Evolutionary conservation across 768 basidiomycete species (phyloP), one percentile per base, ranked within the genome.

Genomic region (Phaeotremella skinneri): DNA sequence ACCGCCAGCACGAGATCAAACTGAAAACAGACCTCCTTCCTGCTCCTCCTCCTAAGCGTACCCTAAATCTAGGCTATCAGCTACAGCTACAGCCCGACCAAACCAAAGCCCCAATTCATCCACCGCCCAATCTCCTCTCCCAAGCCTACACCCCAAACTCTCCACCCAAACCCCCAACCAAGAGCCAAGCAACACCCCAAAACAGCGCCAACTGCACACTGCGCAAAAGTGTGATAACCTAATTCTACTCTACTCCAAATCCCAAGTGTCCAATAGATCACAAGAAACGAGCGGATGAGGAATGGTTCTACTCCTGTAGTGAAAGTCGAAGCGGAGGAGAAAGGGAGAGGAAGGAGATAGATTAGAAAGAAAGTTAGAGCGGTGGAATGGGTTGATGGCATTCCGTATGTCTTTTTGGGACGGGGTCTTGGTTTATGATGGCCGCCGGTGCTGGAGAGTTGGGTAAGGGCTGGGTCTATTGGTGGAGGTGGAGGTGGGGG

Each of bases 301-400:
- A 5, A 54, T 9, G 31, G 34, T 45, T 14, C 30, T 23, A 20
- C 41, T 7, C 7, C 16, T n/a, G 49, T 25, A 14, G 52, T 23
- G n/a, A 48, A 30, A 31, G 49, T 2, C 16, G 43, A 50, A 32
- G 21, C 27, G 23, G 49, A 45, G 37, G 48, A 61, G 61, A 42
- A 72, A 48, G 43, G 43, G 59, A 68, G 63, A 31, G 77, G 73
- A 17, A 73, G 51, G 59, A 79, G 66, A 63, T 79, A 79, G 56
- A 69, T 64, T 34, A 72, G 71, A 64, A 78, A 79, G 66, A 79
- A 81, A 20, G 78, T 66, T 42, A 81, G 76, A 6, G 77, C 72
- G 14, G 79, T 78, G 3, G 77, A 77, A 58, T 81, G 80, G 0
- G 80, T 80, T 4, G 78, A 79, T 23, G 80, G 80, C 79, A 81